A percentile compares a stretch with the other conserved stretches of the same genome.
phyloP scores from a whole-genome alignment of 305 asterid genomes.

The Solanum chacoense region DNA sequence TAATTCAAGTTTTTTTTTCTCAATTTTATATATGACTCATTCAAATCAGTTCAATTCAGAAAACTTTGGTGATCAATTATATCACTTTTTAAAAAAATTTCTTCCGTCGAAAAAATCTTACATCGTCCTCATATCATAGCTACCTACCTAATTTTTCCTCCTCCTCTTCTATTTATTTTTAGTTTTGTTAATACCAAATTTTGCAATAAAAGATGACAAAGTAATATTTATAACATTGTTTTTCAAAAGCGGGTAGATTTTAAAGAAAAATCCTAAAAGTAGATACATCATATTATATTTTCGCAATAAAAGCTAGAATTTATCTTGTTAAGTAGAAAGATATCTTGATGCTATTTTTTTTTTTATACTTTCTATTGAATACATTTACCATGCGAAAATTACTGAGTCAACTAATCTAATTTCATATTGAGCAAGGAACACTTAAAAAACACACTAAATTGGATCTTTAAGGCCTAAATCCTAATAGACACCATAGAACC shows the following conservation, averaged over 20 bases:
- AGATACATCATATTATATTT: background rate
- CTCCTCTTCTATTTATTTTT: background rate
- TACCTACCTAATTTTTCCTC: background rate
- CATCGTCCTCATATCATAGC: background rate
- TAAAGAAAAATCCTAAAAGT: background rate
- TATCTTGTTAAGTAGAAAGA: background rate
- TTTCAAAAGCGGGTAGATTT: background rate
- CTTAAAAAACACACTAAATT: too few species aligned
- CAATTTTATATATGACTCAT: background rate
- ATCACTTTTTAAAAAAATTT: background rate
- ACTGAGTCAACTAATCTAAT: background rate
- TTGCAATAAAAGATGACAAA: background rate
- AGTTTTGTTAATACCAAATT: background rate
- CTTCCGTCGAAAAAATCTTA: background rate
- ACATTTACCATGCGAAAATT: background rate
- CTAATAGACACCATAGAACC: background rate
- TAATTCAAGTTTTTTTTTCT: background rate
- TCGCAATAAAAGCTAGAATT: background rate
- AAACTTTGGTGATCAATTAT: background rate
- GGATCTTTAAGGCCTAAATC: background rate
- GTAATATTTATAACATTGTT: background rate
- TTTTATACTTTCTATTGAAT: too few species aligned
- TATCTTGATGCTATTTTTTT: too few species aligned
- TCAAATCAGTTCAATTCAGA: background rate
- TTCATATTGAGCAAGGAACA: background rate